These are phyloP conservation scores for Rhododendron vialii DNA, from an alignment of 148 eudicot genomes.

Conservation along the genomic window DNA sequence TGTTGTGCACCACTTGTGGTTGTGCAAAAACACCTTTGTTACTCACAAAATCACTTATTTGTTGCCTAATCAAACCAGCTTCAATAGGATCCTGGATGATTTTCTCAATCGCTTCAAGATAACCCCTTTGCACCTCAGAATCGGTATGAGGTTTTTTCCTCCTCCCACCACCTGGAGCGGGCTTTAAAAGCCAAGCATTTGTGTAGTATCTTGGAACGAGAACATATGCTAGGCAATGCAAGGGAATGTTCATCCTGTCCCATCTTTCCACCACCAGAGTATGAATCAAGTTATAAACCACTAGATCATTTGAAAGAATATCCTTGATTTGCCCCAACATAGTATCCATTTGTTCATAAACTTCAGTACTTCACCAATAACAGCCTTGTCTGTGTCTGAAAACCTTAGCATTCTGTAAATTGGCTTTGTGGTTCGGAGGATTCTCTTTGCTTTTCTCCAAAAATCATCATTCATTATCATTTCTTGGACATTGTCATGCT, in stretches of 20 bases:
- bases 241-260: background rate
- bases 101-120: background rate
- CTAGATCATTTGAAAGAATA: no score
- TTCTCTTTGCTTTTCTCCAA: background rate
- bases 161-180: background rate
- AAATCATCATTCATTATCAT: background rate
- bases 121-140: background rate
- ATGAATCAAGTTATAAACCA: background rate
- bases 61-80: background rate
- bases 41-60: background rate
- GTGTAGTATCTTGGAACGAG: background rate
- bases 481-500: background rate
- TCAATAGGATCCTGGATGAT: background rate
- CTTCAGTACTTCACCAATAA: no score
- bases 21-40: background rate
- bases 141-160: background rate
- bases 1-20: no score
- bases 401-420: no score
- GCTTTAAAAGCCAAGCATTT: background rate
- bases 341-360: no score
- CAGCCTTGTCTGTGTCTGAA: no score
- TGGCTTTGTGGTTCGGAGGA: no score
- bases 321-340: no score
- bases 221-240: background rate
- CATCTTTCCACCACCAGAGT: background rate